Base-by-base conservation (phyloP, 805 yeast genomes). In the Metschnikowia sp. region DNA sequence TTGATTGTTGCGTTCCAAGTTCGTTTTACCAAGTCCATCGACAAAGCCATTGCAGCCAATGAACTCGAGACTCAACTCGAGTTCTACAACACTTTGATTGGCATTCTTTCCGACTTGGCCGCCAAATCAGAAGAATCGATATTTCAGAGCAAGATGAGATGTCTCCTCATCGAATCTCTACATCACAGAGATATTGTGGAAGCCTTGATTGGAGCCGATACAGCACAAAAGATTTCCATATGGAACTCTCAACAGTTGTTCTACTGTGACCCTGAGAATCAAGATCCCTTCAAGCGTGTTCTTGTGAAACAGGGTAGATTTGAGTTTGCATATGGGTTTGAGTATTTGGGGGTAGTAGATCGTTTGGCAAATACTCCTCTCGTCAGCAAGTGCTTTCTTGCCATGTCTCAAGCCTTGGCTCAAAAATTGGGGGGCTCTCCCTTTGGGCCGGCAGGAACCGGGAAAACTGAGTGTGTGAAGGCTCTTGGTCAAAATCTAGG, bases 381-480 rank as follows among this genome's bases (percentile, higher is more conserved):
- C 15, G 74, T 87, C 8, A 79, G 80, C 40, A 70, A 75, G 6
- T 79, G 88, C 47, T 88, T 78, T 60, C 61, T 84, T 8, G 70
- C 90, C 0, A 79, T 91, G 82, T 72, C 86, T 0, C 86, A 84
- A 50, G 91, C 97, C 0, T 62, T 90, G 13, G 76, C 79, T 32
- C 88, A 83, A 55, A 77, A 76, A 32, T 69, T 82, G 8, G 98
- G 98, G n/a, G 96, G 96, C 0, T 85, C 96, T 1, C 85, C 96
- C 0, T 82, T 86, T 64, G 98, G 98, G 0, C 97, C 98, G 1
- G 97, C 98, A 2, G 98, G 98, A 36, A 92, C 98, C 0, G 98
- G 98, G 54, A 92, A 92, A 61, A 92, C 98, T 0, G 98, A 92
- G 61, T 77, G 96, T 0, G 76, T 92, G 26, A 92, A 92, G 61